These are phyloP conservation scores for Zygnema circumcarinatum DNA, from an alignment of 139 green algal genomes.

Conservation along the genomic window DNA sequence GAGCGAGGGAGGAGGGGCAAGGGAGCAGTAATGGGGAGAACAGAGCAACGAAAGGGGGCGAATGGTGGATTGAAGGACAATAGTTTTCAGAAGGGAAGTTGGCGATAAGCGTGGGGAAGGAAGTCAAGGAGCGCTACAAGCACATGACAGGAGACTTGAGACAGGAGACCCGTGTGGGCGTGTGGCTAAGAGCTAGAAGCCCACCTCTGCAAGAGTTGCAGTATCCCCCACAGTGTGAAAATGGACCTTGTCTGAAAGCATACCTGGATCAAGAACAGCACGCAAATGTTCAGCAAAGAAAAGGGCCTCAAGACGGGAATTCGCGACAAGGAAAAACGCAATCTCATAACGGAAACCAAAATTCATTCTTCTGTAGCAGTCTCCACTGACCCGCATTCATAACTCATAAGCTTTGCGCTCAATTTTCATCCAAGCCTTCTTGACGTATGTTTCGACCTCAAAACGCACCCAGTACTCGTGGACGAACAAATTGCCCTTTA, in stretches of 20 bases:
- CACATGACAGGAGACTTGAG: neutral
- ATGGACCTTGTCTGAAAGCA: conserved; percentile 38
- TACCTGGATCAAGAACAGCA: conserved; percentile 5
- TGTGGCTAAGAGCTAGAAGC: neutral
- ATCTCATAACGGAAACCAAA: too few species aligned
- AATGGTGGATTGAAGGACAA: neutral
- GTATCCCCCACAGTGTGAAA: conserved; percentile 43
- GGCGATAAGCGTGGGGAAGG: neutral
- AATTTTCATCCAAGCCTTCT: neutral
- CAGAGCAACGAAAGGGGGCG: neutral
- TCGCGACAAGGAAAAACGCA: neutral
- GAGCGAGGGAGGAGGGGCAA: neutral
- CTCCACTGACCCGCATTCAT: too few species aligned
- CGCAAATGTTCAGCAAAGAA: neutral
- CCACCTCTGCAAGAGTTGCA: conserved; percentile 29
- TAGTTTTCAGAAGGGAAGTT: too few species aligned
- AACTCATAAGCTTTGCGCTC: too few species aligned
- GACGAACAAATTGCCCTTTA: conserved; percentile 22
- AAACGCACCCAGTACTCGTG: conserved; percentile 3
- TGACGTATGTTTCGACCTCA: neutral
- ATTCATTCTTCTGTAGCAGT: too few species aligned
- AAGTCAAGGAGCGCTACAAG: neutral
- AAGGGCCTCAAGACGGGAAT: neutral
- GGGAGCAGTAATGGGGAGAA: neutral
- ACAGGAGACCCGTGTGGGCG: neutral